Evolutionary conservation across 257 asterid genomes (phyloP), one percentile per base, ranked within the genome.

Genomic region (Ophiorrhiza pumila): DNA sequence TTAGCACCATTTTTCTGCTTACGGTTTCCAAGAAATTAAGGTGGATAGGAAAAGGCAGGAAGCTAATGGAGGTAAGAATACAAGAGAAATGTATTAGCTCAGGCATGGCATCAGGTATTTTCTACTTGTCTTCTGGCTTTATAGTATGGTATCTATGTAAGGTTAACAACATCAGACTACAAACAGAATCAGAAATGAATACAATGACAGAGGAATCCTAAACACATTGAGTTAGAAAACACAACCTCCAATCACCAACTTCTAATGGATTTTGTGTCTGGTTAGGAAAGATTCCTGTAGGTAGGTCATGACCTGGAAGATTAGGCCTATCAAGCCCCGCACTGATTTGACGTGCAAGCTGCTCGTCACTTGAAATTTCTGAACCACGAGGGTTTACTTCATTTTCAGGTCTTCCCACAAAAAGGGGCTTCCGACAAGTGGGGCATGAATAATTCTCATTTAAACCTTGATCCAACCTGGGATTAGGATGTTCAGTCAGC

Each of bases 361-460:
- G 92, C 83, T 90, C 98, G 65, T 92, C 98, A 66, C 92, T 85
- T 23, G 95, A 88, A 73, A 81, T 80, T 41, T 85, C 97, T 32
- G 87, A 79, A 29, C 84, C 80, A 49, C 65, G 89, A 23, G 81
- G 77, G 65, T 77, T 85, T 12, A 74, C 86, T 73, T 68, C 83
- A 77, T 74, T 81, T 43, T 82, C 95, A 18, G 82, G 56, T 78
- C 93, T 80, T 82, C 86, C 87, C 4, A 84, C 67, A 76, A 92
- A 87, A 71, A 90, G 90, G 32, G 98, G 97, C 86, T 93, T 93
- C 76, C 98, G 91, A 83, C 98, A 93, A 69, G 96, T 93, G 71
- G 98, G 98, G 87, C 98, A 93, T 7, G 98, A 89, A 81, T 89
- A 91, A 74, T 88, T 91, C 89, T 93, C 98, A 72, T 74, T 86